Base-by-base conservation (phyloP, 305 asterid species). In the Rubia balearica region DNA sequence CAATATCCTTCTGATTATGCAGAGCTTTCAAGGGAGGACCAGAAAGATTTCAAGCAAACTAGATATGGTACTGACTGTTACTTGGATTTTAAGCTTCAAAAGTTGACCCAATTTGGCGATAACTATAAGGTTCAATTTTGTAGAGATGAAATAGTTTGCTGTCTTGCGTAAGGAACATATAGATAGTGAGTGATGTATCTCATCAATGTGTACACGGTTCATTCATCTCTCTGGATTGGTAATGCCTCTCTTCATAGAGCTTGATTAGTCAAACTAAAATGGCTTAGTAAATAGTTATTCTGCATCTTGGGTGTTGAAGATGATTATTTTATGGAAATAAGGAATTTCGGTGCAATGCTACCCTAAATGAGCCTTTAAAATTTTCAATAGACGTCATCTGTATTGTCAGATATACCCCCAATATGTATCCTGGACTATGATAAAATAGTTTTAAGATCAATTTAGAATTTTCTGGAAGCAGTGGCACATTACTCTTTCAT, bases 41-140 rank as follows among this genome's bases (percentile, higher is more conserved):
- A 88, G 83, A 91, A 83, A 78, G 99, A 95, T 80, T 95, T 95
- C 75, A 91, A 90, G 88, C 97, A 91, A 84, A 90, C 88, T 67
- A 87, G 99, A 95, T 87, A 87, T 84, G 99, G 99, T 95, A 91
- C 59, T 63, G 10, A 70, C 36, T 69, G 27, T 24, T 42, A 22
- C 60, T 30, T 17, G 46, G 65, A 27, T 41, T 41, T 67, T 22
- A 61, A 61, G 6, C 2, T 46, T 59, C 63, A 43, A 33, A 61
- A 17, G n/a, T 45, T 40, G 22, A 48, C 30, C 53, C 11, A 17
- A 30, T 45, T 4, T 27, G 33, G 40, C 41, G 8, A 45, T 9
- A 51, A n/a, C 4, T 6, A 2, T 14, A 11, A 22, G 19, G 21
- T 27, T 27, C 62, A 14, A 27, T 27, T 6, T 45, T 43, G 10